Evolutionary conservation across 306 rosid species (phyloP).

Genomic region (Glycine latifolia): DNA sequence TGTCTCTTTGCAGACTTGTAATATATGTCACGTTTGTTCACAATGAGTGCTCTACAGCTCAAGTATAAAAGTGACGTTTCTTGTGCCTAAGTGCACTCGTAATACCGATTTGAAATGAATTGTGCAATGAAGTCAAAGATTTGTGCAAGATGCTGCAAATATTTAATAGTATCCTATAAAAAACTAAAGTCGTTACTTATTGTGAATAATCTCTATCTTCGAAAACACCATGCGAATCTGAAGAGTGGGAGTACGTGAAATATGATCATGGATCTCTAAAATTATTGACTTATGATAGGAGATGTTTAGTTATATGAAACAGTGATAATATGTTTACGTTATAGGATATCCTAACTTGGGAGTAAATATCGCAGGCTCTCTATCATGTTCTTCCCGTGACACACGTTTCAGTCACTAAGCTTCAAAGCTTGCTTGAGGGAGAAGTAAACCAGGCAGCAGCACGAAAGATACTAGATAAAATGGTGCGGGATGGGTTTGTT

Average conservation of each 20-base stretch:
- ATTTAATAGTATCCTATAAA: not conserved
- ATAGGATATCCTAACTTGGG: conserved; percentile 27
- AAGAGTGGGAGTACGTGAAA: conserved; percentile 14
- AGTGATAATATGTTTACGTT: not conserved
- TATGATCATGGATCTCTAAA: conserved; percentile 17
- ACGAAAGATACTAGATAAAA: conserved; percentile 76
- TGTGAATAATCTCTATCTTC: conserved; percentile 29
- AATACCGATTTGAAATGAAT: conserved; percentile 19
- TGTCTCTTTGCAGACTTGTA: conserved; percentile 16
- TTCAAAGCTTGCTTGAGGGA: conserved; percentile 80
- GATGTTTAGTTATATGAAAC: conserved; percentile 2
- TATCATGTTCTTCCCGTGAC: conserved; percentile 82
- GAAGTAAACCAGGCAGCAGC: conserved; percentile 65
- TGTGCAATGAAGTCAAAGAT: not conserved
- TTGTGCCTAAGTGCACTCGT: conserved; percentile 3
- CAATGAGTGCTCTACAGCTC: conserved; percentile 19
- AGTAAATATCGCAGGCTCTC: conserved; percentile 66
- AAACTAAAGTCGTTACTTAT: not conserved
- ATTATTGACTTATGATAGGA: conserved; percentile 8
- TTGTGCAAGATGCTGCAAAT: not conserved
- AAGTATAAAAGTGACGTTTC: conserved; percentile 18
- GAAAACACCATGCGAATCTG: conserved; percentile 13
- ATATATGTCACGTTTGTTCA: not conserved
- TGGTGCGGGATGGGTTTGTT: conserved; percentile 82
- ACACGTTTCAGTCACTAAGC: conserved; percentile 73